Base-by-base conservation (phyloP, 768 basidiomycete species). In the Trametes sanguinea region DNA sequence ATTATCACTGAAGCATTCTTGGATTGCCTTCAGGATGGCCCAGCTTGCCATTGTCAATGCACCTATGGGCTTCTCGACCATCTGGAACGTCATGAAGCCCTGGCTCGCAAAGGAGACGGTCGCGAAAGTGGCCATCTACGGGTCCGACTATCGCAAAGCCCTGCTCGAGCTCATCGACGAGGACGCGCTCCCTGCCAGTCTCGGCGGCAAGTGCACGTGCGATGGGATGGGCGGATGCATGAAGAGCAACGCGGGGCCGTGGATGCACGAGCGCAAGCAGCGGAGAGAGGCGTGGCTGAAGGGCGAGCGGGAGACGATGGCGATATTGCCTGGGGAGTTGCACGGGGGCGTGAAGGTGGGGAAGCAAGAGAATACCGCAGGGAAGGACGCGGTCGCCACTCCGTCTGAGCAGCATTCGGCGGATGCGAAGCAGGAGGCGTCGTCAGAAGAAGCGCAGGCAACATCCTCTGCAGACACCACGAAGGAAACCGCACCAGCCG, bases 71-170 rank as follows among this genome's bases (percentile, higher is more conserved):
- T 91, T 92, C 73, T 83, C 89, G 1, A 79, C 82, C 30, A 90
- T 92, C 61, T 92, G 89, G 89, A 75, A 77, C 46, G 72, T 83
- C 54, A 79, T 92, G 30, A 87, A 83, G 68, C 86, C 83, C 3
- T 90, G 89, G 89, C 75, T 92, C 54, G 80, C 88, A 13, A 86
- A 86, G 69, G 89, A 89, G 69, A 90, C 90, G 0, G 80, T 76
- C 1, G 83, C 80, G 39, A 91, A 91, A 71, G 78, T 92, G 51
- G 80, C 84, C 55, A 81, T 92, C 16, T 73, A 89, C 22, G 88
- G 88, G 32, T 72, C 78, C 54, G 78, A 89, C 69, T 90, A 90
- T 71, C 71, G 77, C 61, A 72, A 80, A 0, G 77, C 77, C 22
- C 77, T 92, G 39, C 77, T 89, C 27, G 78, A 83, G 29, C 71